Evolutionary conservation across 179 eudicot species (phyloP).

Genomic region (Camellia oleifera): DNA sequence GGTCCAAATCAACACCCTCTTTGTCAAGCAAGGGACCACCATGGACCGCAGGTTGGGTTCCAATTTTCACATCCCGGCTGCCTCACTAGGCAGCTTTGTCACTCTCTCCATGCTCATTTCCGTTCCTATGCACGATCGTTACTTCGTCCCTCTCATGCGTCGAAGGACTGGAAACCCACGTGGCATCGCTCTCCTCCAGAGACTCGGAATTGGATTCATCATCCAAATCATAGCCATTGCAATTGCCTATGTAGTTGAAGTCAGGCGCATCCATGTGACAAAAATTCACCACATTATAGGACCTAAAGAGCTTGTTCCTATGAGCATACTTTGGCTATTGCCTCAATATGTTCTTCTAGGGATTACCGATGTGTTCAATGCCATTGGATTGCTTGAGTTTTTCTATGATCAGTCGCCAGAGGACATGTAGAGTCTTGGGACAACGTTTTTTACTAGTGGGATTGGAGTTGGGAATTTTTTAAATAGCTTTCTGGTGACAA

Average conservation of each 20-base stretch:
- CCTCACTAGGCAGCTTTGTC: constrained; percentile 70
- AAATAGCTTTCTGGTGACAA: constrained; percentile 65
- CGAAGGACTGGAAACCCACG: constrained; percentile 55
- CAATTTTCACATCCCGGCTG: constrained; percentile 66
- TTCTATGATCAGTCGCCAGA: constrained; percentile 83
- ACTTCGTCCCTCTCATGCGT: constrained; percentile 66
- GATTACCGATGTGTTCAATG: constrained; percentile 65
- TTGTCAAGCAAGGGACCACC: constrained; percentile 86
- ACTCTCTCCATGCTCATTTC: constrained; percentile 64
- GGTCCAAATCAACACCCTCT: constrained; percentile 82
- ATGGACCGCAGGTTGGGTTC: constrained; percentile 52
- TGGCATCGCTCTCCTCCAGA: constrained; percentile 68
- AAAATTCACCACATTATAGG: constrained; percentile 31
- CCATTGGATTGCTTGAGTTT: constrained; percentile 73
- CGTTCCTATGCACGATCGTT: constrained; percentile 70
- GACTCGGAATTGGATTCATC: constrained; percentile 64
- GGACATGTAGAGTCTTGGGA: constrained; percentile 83
- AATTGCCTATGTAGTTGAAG: constrained; percentile 55
- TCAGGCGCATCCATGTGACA: constrained; percentile 53
- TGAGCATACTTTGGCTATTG: constrained; percentile 61
- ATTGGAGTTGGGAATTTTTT: constrained; percentile 77
- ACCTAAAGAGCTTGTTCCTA: constrained; percentile 43
- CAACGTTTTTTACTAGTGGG: constrained; percentile 76
- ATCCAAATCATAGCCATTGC: constrained; percentile 66
- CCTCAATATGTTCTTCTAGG: constrained; percentile 74